phyloP scores from a whole-genome alignment of 2,329 filamentous ascomycete species.

The Hypoxylon sp. region DNA sequence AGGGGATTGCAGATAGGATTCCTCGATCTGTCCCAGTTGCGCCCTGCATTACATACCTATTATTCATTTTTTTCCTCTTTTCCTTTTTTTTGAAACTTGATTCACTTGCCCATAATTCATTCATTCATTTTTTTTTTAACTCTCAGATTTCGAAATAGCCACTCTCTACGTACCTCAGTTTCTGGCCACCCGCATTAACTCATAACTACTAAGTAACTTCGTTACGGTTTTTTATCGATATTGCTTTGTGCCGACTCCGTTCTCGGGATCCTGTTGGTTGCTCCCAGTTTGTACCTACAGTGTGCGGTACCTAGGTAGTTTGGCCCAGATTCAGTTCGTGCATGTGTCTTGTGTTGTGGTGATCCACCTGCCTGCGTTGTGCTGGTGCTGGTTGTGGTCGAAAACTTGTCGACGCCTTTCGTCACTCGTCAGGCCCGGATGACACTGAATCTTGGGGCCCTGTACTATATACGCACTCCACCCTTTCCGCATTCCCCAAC shows the following conservation, averaged over 20 bases:
- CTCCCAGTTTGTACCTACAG: conserved; percentile 29
- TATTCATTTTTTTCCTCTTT: conserved; percentile 19
- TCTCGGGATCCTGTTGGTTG: conserved; percentile 21
- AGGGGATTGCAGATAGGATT: conserved; percentile 37
- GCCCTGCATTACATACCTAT: conserved; percentile 8
- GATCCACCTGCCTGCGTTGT: conserved; percentile 35
- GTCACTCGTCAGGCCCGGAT: conserved; percentile 37
- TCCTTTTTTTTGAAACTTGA: conserved; percentile 24
- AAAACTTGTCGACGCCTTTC: conserved; percentile 35
- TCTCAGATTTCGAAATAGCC: conserved; percentile 4
- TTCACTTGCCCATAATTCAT: conserved; percentile 16
- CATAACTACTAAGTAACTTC: conserved; percentile 6
- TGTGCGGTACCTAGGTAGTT: conserved; percentile 30
- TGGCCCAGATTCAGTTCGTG: conserved; percentile 30
- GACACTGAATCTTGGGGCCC: conserved; percentile 38
- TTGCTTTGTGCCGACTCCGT: conserved; percentile 16
- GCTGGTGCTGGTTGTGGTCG: too few relatives aligned
- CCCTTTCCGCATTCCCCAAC: conserved; percentile 48
- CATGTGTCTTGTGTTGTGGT: conserved; percentile 36
- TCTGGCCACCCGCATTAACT: conserved; percentile 20
- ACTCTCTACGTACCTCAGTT: conserved; percentile 8
- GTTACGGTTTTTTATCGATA: conserved; percentile 27
- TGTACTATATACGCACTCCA: conserved; percentile 43
- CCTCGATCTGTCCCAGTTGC: conserved; percentile 18
- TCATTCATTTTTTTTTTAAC: conserved; percentile 16